Percentiles rank a stretch among this genome's conserved stretches.
These are phyloP conservation scores for Lactarius pseudohatsudake DNA, from an alignment of 768 basidiomycete species.

Conservation along the genomic window DNA sequence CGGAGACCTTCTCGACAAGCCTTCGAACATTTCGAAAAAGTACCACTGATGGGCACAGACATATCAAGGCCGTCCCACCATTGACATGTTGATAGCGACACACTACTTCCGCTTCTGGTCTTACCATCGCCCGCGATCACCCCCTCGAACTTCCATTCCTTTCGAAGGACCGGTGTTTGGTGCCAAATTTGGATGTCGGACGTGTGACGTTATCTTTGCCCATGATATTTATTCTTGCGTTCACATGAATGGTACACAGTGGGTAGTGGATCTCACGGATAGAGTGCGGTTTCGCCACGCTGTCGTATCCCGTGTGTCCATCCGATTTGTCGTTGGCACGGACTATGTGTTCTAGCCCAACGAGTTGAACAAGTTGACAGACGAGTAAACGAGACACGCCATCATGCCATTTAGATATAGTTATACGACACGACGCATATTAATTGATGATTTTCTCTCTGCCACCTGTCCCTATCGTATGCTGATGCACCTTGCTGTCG, in stretches of 20 bases:
- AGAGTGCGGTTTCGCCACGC: constrained; percentile 49
- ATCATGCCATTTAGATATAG: background rate
- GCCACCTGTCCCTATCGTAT: background rate
- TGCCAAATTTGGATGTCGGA: constrained; percentile 15
- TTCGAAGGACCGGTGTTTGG: background rate
- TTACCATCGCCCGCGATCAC: constrained; percentile 51
- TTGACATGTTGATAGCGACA: constrained; percentile 26
- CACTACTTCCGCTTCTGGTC: constrained; percentile 1
- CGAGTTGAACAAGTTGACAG: background rate
- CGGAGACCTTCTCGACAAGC: constrained; percentile 58
- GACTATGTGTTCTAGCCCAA: background rate
- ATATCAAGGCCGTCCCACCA: too few relatives aligned
- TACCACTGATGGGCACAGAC: background rate
- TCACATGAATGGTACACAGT: constrained; percentile 59
- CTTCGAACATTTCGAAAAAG: too few relatives aligned
- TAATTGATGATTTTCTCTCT: background rate
- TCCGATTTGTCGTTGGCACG: constrained; percentile 83
- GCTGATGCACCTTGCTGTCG: background rate
- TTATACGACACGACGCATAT: background rate
- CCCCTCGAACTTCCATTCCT: constrained; percentile 41
- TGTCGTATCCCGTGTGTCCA: constrained; percentile 63
- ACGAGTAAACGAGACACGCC: background rate
- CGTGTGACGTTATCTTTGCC: constrained; percentile 62
- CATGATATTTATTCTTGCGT: constrained; percentile 51
- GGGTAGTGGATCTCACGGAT: constrained; percentile 53